Conservation (phyloP, 1,139 yeast species). For the Pichia sp. region DNA sequence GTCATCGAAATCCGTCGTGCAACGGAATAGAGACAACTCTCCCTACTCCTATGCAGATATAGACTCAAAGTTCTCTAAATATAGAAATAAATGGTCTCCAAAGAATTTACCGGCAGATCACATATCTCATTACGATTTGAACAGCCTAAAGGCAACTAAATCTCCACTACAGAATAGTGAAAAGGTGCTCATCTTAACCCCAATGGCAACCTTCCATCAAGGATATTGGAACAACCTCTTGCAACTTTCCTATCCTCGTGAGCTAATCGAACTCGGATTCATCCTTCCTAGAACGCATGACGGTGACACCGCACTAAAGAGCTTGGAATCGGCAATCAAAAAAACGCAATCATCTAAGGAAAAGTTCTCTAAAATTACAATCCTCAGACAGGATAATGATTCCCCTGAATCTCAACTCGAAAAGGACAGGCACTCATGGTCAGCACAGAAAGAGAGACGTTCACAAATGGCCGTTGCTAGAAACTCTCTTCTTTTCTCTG, state of each 20-base stretch:
- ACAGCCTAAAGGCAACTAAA: slow-evolving; percentile 61
- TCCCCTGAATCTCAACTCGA: slow-evolving; percentile 63
- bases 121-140: slow-evolving; percentile 78
- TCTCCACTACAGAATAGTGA: slow-evolving; percentile 70
- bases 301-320: slow-evolving; percentile 71
- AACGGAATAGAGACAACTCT: slow-evolving; percentile 7
- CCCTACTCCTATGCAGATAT: slow-evolving; percentile 1
- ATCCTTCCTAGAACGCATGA: slow-evolving; percentile 75
- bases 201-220: slow-evolving; percentile 77
- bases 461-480: slow-evolving; percentile 89
- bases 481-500: slow-evolving; percentile 84
- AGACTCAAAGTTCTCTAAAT: neutral
- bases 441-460: slow-evolving; percentile 86
- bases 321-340: slow-evolving; percentile 68
- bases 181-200: slow-evolving; percentile 66
- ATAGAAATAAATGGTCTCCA: slow-evolving; percentile 35
- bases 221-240: slow-evolving; percentile 84
- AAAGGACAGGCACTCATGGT: slow-evolving; percentile 69
- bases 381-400: slow-evolving; percentile 84
- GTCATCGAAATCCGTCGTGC: neutral
- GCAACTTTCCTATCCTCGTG: slow-evolving; percentile 73
- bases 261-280: slow-evolving; percentile 79
- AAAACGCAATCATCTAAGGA: slow-evolving; percentile 51
- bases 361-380: slow-evolving; percentile 72
- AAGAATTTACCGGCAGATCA: slow-evolving; percentile 66